Percentiles rank a stretch among this genome's conserved stretches.
phyloP scores from a whole-genome alignment of 2,329 filamentous ascomycete species.

The Cladophialophora bantiana region DNA sequence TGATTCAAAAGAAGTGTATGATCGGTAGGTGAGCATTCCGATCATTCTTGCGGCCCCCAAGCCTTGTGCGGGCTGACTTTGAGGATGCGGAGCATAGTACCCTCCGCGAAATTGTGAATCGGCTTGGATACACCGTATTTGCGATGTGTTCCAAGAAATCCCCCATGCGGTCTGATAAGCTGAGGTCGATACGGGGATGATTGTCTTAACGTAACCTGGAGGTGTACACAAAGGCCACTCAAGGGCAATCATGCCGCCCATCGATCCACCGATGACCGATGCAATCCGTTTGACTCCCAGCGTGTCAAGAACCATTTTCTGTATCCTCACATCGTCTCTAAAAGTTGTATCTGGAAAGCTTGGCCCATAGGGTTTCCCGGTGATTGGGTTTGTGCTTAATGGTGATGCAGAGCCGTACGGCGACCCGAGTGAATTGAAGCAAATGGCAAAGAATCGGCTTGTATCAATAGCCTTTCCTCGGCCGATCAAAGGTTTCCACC shows the following conservation, averaged over 20 bases:
- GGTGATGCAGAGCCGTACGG: constrained; percentile 62
- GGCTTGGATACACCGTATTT: constrained; percentile 78
- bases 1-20: constrained; percentile 93
- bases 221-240: constrained; percentile 76
- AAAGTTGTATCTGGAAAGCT: constrained; percentile 96
- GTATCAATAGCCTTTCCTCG: constrained; percentile 60
- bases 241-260: constrained; percentile 64
- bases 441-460: constrained; percentile 61
- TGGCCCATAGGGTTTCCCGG: constrained; percentile 79
- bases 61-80: constrained; percentile 83
- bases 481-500: constrained; percentile 62
- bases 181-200: constrained; percentile 64
- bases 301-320: constrained; percentile 61
- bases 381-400: constrained; percentile 63
- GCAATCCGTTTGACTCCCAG: constrained; percentile 61
- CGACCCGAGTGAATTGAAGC: constrained; percentile 61
- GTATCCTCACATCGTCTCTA: constrained; percentile 82
- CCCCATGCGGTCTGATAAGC: constrained; percentile 64
- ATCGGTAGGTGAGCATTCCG: constrained; percentile 91
- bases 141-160: constrained; percentile 64
- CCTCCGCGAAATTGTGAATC: constrained; percentile 98
- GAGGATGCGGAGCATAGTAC: constrained; percentile 76
- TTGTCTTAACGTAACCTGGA: constrained; percentile 62
- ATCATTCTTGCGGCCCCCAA: constrained; percentile 96
- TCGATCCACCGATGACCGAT: constrained; percentile 62